Percentiles rank a stretch among this genome's conserved stretches.
Conservation (phyloP, 371 early-diverging fungal species). For the Mucor ambiguus region DNA sequence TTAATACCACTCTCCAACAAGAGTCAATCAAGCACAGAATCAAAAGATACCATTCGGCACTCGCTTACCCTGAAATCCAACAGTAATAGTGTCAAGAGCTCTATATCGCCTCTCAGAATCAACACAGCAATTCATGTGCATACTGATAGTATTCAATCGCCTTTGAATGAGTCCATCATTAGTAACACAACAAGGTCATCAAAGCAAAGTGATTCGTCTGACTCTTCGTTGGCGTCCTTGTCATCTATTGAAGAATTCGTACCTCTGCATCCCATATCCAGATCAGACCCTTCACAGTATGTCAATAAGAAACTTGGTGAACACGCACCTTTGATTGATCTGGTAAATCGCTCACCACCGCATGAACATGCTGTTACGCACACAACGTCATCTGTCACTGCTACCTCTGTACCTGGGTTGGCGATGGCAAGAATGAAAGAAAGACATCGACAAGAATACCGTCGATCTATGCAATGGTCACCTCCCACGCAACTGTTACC, state of each 20-base stretch:
- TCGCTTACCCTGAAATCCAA: neutral
- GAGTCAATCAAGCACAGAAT: neutral
- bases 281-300: neutral
- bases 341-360: neutral
- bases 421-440: constrained; percentile 32
- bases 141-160: neutral
- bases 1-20: neutral
- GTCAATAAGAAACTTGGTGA: neutral
- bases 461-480: neutral
- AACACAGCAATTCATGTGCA: neutral
- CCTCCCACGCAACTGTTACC: no score
- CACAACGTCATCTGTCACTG: neutral
- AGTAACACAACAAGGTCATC: neutral
- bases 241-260: neutral
- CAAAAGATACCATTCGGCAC: neutral
- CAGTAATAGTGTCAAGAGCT: neutral
- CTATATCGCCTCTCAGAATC: neutral
- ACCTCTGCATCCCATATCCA: neutral
- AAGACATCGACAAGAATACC: constrained; percentile 29
- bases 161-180: neutral
- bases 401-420: neutral
- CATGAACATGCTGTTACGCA: neutral
- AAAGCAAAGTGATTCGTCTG: neutral
- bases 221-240: neutral
- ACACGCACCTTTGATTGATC: neutral